Evolutionary conservation across 495 filamentous ascomycete genomes (phyloP).

Genomic region (Neurospora cerealis): DNA sequence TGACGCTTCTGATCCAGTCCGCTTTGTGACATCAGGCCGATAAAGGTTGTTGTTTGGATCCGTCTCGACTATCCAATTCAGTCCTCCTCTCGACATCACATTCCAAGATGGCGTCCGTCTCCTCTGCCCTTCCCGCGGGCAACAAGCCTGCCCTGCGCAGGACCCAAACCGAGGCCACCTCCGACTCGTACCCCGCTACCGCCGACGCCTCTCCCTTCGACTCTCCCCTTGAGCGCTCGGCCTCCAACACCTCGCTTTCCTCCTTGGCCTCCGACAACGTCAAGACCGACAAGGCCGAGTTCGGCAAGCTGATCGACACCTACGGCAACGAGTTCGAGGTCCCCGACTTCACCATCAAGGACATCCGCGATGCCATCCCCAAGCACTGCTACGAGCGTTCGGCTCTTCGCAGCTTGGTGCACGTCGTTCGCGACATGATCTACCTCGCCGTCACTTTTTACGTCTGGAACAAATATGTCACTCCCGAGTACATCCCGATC

Average conservation of each 20-base stretch:
- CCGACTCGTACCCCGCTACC: conserved; percentile 49
- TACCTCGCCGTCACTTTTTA: conserved; percentile 55
- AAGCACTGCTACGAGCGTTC: conserved; percentile 73
- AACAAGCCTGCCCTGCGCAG: conserved; percentile 32
- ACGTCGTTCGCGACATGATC: conserved; percentile 61
- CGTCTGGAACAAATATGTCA: conserved; percentile 53
- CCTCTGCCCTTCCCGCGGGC: conserved; percentile 25
- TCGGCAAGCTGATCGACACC: conserved; percentile 55
- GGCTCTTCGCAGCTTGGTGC: conserved; percentile 46
- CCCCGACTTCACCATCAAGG: conserved; percentile 70
- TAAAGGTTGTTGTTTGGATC: neutral
- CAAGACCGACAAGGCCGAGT: conserved; percentile 13
- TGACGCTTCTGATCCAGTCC: neutral
- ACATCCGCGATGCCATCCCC: conserved; percentile 74
- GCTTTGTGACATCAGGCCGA: neutral
- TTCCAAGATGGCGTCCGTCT: conserved; percentile 29
- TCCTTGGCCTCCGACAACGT: conserved; percentile 63
- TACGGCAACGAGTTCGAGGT: conserved; percentile 67
- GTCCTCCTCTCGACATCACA: neutral
- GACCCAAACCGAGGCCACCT: conserved; percentile 23
- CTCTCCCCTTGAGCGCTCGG: conserved; percentile 57
- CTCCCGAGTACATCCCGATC: conserved; percentile 49
- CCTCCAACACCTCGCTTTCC: conserved; percentile 84
- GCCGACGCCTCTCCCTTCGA: conserved; percentile 55
- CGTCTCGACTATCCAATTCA: neutral